Evolutionary conservation across 1,139 yeast species (phyloP).

Genomic region (Blastobotrys buckinghamii): DNA sequence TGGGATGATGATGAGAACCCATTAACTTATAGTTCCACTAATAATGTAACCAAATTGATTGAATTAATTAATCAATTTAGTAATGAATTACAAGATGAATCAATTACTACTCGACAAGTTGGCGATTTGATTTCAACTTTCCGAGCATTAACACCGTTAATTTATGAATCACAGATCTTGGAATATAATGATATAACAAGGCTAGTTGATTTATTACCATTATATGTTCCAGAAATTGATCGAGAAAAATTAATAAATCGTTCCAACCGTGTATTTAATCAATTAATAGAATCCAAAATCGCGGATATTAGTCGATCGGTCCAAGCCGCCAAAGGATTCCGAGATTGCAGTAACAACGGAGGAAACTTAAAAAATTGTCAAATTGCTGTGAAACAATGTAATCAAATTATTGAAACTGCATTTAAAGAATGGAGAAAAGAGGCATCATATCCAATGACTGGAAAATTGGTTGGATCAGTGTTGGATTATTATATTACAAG

Average conservation of each 20-base stretch:
- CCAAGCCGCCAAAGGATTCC: constrained; percentile 21
- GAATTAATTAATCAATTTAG: constrained; percentile 13
- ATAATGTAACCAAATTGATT: constrained; percentile 13
- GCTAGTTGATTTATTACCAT: neutral
- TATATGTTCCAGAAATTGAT: constrained; percentile 11
- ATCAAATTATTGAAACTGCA: constrained; percentile 17
- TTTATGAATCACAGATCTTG: constrained; percentile 20
- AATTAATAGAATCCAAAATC: constrained; percentile 15
- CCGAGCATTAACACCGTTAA: constrained; percentile 25
- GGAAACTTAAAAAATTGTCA: constrained; percentile 22
- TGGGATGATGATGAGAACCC: constrained; percentile 26
- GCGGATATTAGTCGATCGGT: constrained; percentile 12
- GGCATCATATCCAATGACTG: constrained; percentile 23
- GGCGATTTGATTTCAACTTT: constrained; percentile 26
- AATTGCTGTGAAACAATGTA: constrained; percentile 21
- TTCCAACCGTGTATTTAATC: constrained; percentile 15
- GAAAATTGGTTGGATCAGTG: constrained; percentile 26
- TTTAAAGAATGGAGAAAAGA: constrained; percentile 21
- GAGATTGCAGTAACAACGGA: constrained; percentile 20
- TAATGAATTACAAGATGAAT: constrained; percentile 15
- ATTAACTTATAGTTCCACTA: constrained; percentile 8
- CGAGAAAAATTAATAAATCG: constrained; percentile 13
- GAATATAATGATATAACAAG: constrained; percentile 23
- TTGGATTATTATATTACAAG: constrained; percentile 28
- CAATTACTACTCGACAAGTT: constrained; percentile 16